phyloP scores from a whole-genome alignment of 352 stramenopile genomes.

The Phytophthora pisi region DNA sequence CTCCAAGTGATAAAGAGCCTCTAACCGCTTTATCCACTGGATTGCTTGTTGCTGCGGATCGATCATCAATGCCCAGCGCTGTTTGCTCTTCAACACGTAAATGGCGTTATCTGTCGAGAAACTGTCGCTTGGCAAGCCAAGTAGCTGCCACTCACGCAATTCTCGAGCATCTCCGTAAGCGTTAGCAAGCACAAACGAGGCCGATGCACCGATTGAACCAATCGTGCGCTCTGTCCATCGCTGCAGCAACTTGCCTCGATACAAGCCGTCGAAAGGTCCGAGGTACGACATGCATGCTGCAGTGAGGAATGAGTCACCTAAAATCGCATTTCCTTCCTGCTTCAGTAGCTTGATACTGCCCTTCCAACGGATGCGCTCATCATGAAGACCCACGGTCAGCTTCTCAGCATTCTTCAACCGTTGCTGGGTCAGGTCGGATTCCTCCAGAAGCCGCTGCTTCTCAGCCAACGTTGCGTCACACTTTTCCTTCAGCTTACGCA shows the following conservation, averaged over 20 bases:
- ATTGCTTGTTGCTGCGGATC: slow-evolving; percentile 94
- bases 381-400: slow-evolving; percentile 67
- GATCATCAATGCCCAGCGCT: slow-evolving; percentile 94
- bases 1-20: slow-evolving; percentile 67
- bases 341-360: slow-evolving; percentile 61
- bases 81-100: slow-evolving; percentile 82
- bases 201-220: slow-evolving; percentile 36
- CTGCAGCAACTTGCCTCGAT: slow-evolving; percentile 41
- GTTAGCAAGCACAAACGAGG: slow-evolving; percentile 60
- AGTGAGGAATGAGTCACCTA: slow-evolving; percentile 71
- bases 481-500: slow-evolving; percentile 60
- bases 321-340: slow-evolving; percentile 45
- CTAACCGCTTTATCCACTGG: slow-evolving; percentile 91
- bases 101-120: slow-evolving; percentile 92
- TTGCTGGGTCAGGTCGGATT: slow-evolving; percentile 64
- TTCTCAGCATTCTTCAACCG: slow-evolving; percentile 66
- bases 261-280: slow-evolving; percentile 63
- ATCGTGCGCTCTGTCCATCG: slow-evolving; percentile 33
- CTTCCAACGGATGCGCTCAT: slow-evolving; percentile 77
- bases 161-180: slow-evolving; percentile 83
- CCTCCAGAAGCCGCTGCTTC: slow-evolving; percentile 70
- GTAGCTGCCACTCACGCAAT: slow-evolving; percentile 89
- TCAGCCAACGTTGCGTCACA: slow-evolving; percentile 66
- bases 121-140: slow-evolving; percentile 87
- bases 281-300: slow-evolving; percentile 68